These are phyloP conservation scores for Daldinia childiae DNA, from an alignment of 495 filamentous ascomycete species.

Conservation along the genomic window DNA sequence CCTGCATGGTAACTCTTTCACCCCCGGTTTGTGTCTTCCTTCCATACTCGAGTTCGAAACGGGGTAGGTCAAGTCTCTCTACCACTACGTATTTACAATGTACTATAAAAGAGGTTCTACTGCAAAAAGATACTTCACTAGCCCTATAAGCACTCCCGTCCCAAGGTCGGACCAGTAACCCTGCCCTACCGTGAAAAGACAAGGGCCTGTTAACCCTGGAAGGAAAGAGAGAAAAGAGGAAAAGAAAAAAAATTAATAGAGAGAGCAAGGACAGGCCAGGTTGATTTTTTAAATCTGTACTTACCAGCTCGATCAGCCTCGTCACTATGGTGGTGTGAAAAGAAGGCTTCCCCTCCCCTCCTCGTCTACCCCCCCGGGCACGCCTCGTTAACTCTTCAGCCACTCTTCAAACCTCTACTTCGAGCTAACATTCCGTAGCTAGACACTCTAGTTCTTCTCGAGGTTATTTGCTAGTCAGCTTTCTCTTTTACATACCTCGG, in stretches of 20 bases:
- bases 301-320: conserved; percentile 47
- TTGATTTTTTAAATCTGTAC: conserved; percentile 39
- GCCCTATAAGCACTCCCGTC: conserved; percentile 47
- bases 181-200: conserved; percentile 31
- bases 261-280: conserved; percentile 41
- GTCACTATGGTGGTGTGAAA: conserved; percentile 46
- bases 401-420: conserved; percentile 41
- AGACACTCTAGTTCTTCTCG: conserved; percentile 17
- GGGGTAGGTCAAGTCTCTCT: conserved; percentile 38
- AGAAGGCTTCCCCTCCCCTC: conserved; percentile 44
- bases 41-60: conserved; percentile 43
- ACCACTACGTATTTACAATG: conserved; percentile 21
- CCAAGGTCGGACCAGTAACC: conserved; percentile 45
- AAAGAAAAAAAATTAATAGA: conserved; percentile 32
- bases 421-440: conserved; percentile 31
- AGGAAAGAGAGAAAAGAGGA: conserved; percentile 8
- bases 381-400: conserved; percentile 45
- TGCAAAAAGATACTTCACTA: conserved; percentile 41
- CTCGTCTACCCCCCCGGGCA: conserved; percentile 41
- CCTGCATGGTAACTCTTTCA: conserved; percentile 42
- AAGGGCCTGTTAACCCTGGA: conserved; percentile 36
- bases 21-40: conserved; percentile 43
- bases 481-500: conserved; percentile 15
- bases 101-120: conserved; percentile 42
- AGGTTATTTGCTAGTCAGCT: conserved; percentile 17